Conservation (phyloP, 1,284 basidiomycete genomes). For the Papiliotrema fonsecae region DNA sequence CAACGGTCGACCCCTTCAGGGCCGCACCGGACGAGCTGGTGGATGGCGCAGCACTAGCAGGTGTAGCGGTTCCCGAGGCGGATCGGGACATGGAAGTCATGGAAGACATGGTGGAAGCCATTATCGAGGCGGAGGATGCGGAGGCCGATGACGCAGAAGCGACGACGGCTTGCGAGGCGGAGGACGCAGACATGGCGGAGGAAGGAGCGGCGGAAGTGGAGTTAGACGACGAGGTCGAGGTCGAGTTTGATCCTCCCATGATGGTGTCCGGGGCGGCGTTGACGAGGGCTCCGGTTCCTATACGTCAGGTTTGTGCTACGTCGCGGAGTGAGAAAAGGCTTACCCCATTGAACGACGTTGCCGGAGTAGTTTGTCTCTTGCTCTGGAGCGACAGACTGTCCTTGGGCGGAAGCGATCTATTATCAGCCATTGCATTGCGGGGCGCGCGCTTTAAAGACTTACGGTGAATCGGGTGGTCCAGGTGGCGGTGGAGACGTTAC, state of each 20-base stretch:
- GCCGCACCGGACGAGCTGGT: slow-evolving; percentile 11
- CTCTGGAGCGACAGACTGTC: slow-evolving; percentile 35
- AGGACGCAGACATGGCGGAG: slow-evolving; percentile 10
- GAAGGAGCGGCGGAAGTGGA: background rate
- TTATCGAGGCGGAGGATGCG: slow-evolving; percentile 12
- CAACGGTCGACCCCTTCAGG: background rate
- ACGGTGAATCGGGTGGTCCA: slow-evolving; percentile 49
- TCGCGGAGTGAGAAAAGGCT: slow-evolving; percentile 1
- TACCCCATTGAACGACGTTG: slow-evolving; percentile 37
- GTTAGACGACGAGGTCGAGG: slow-evolving; percentile 2
- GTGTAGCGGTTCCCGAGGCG: background rate
- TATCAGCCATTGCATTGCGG: too few relatives aligned
- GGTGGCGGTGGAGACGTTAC: slow-evolving; percentile 23
- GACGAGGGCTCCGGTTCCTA: slow-evolving; percentile 26
- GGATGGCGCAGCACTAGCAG: slow-evolving; percentile 4
- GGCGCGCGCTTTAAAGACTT: too few relatives aligned
- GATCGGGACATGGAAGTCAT: slow-evolving; percentile 3
- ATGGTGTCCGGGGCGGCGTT: slow-evolving; percentile 10
- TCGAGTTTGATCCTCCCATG: slow-evolving; percentile 9
- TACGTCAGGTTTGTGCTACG: background rate
- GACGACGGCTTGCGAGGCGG: slow-evolving; percentile 11
- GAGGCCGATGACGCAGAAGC: slow-evolving; percentile 14
- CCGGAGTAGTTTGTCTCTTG: slow-evolving; percentile 34
- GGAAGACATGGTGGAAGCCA: slow-evolving; percentile 8
- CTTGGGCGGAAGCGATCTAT: slow-evolving; percentile 44